These are phyloP conservation scores for Flammula alnicola DNA, from an alignment of 1,284 basidiomycete genomes.

Conservation along the genomic window DNA sequence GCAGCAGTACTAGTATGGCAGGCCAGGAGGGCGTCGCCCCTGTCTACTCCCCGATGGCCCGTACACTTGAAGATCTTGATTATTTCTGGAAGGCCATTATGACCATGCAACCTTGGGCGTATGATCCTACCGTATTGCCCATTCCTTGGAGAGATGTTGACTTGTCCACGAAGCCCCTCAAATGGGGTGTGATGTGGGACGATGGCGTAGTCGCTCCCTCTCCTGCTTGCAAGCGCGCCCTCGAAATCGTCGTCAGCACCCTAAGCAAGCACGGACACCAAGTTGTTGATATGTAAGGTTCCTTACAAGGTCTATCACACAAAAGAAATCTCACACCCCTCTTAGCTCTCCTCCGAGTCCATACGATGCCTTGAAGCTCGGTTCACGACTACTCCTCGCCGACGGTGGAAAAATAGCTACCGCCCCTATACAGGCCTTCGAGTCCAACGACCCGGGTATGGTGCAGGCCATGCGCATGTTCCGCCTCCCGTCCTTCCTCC, in stretches of 20 bases:
- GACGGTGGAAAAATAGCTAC: conserved; percentile 49
- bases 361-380: conserved; percentile 46
- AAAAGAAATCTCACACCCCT: not conserved
- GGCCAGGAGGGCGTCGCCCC: conserved; percentile 68
- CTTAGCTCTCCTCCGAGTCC: conserved; percentile 48
- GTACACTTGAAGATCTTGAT: conserved; percentile 69
- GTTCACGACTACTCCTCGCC: conserved; percentile 50
- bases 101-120: conserved; percentile 61
- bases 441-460: conserved; percentile 51
- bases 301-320: not conserved
- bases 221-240: conserved; percentile 71
- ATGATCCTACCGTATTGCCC: conserved; percentile 59
- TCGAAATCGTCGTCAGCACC: conserved; percentile 61
- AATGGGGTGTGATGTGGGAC: conserved; percentile 60
- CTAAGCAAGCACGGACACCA: conserved; percentile 65
- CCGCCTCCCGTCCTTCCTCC: conserved; percentile 47
- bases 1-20: conserved; percentile 48
- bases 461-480: conserved; percentile 38
- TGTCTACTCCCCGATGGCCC: conserved; percentile 71
- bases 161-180: conserved; percentile 46
- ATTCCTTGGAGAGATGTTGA: conserved; percentile 60
- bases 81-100: conserved; percentile 65
- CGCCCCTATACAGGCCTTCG: conserved; percentile 41
- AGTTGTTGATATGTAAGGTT: conserved; percentile 56
- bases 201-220: conserved; percentile 57